Conservation (phyloP, 2,329 filamentous ascomycete species). For the Amesomyces nigricolor region DNA sequence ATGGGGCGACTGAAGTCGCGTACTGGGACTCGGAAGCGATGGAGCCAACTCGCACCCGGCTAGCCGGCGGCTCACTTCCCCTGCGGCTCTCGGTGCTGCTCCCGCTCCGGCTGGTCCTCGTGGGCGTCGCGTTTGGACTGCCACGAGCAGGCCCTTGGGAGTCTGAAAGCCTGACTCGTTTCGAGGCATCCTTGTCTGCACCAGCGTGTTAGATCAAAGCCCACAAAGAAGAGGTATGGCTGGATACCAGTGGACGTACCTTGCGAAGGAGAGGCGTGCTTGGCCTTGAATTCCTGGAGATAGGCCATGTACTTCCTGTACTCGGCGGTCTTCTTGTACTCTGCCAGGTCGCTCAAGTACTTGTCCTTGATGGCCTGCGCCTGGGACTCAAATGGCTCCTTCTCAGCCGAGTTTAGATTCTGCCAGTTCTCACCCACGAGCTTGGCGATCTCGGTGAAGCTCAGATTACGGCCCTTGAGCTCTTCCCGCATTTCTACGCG, state of each 20-base stretch:
- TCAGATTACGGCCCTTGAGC: conserved; percentile 67
- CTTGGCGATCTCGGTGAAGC: conserved; percentile 80
- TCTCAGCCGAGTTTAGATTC: conserved; percentile 58
- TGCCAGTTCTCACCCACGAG: conserved; percentile 80
- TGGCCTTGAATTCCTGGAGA: conserved; percentile 70
- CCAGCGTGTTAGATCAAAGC: neutral
- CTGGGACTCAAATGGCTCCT: conserved; percentile 67
- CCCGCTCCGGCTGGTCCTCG: conserved; percentile 35
- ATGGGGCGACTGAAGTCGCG: conserved; percentile 35
- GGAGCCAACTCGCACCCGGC: conserved; percentile 44
- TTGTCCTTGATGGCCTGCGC: conserved; percentile 69
- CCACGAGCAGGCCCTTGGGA: conserved; percentile 32
- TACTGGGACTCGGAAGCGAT: conserved; percentile 44
- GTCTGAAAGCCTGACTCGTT: conserved; percentile 44
- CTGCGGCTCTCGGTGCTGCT: conserved; percentile 44
- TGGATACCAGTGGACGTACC: conserved; percentile 35
- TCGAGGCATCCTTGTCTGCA: conserved; percentile 44
- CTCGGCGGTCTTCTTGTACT: conserved; percentile 71
- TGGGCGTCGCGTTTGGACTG: conserved; percentile 38
- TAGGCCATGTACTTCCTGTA: conserved; percentile 67
- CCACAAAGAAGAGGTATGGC: neutral
- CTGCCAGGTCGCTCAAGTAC: conserved; percentile 64
- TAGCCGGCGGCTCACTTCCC: conserved; percentile 45
- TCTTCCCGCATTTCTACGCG: conserved; percentile 63
- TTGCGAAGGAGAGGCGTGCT: conserved; percentile 55